Percentiles rank a stretch among this genome's conserved stretches.
These are phyloP conservation scores for Talaromyces albobiverticillius DNA, from an alignment of 2,329 filamentous ascomycete genomes.

Conservation along the genomic window DNA sequence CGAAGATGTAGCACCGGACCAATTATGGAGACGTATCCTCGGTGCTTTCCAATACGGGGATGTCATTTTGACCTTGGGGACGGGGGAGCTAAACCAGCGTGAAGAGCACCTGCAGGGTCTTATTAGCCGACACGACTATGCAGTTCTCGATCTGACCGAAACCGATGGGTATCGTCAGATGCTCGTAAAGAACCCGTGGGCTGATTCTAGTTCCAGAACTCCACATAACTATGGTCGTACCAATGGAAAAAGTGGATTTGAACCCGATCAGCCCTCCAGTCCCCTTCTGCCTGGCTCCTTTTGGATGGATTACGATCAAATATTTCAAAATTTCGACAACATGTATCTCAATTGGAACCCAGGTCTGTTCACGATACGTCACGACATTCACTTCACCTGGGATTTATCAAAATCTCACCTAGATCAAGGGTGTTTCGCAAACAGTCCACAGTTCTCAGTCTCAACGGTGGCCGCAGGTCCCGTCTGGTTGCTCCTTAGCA, in stretches of 20 bases:
- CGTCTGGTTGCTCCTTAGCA: conserved; percentile 81
- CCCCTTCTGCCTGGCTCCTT: conserved; percentile 67
- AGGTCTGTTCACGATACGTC: conserved; percentile 70
- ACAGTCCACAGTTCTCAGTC: conserved; percentile 61
- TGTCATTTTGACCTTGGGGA: conserved; percentile 85
- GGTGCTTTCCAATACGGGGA: conserved; percentile 73
- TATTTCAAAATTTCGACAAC: conserved; percentile 89
- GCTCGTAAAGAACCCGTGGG: conserved; percentile 95
- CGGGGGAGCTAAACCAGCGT: conserved; percentile 71
- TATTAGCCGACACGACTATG: conserved; percentile 90
- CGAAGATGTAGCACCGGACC: conserved; percentile 72
- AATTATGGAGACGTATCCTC: conserved; percentile 74
- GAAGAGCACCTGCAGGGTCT: conserved; percentile 81
- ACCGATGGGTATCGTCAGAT: conserved; percentile 62
- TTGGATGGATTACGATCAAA: conserved; percentile 87
- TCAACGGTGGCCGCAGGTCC: conserved; percentile 54
- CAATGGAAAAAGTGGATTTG: conserved; percentile 15
- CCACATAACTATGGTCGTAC: conserved; percentile 5
- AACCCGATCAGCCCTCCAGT: not conserved
- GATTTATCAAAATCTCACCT: conserved; percentile 51
- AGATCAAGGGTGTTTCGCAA: conserved; percentile 71
- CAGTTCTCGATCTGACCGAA: conserved; percentile 75
- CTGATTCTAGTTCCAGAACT: conserved; percentile 50
- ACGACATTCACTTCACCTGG: conserved; percentile 92
- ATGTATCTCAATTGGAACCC: conserved; percentile 98